Percentiles rank a stretch among this genome's conserved stretches.
Evolutionary conservation across 176 grass and related monocot genomes (phyloP).

Genomic region (Carex cristatella): DNA sequence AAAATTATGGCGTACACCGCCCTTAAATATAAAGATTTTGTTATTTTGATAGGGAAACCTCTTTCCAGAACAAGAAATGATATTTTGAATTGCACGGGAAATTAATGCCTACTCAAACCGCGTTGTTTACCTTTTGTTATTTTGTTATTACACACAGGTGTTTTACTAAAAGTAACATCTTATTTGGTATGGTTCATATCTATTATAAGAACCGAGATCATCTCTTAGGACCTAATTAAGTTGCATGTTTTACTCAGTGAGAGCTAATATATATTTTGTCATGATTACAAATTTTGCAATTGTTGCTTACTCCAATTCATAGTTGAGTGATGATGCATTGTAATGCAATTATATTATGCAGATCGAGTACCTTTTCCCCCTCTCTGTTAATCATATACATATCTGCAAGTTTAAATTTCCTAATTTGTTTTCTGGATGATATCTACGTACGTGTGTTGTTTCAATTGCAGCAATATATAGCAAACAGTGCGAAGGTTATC

Average conservation of each 20-base stretch:
- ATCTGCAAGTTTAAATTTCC: neutral
- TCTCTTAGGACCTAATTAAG: neutral
- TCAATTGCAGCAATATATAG: conserved; percentile 11
- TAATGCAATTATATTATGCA: neutral
- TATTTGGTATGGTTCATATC: neutral
- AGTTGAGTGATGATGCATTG: neutral
- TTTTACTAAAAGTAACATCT: neutral
- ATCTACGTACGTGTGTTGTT: neutral
- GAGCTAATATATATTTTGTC: neutral
- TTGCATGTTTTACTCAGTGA: neutral
- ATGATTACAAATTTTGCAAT: neutral
- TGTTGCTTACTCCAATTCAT: neutral
- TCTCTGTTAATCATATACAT: neutral
- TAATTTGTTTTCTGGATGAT: neutral
- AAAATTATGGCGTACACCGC: neutral
- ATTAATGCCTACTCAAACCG: no score
- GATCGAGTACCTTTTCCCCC: neutral
- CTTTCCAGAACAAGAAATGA: neutral
- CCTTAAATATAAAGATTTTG: neutral
- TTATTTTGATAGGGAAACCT: neutral
- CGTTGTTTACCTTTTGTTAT: neutral
- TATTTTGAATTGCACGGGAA: neutral
- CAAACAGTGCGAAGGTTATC: conserved; percentile 19
- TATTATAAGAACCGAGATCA: neutral
- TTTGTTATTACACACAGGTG: neutral